These are phyloP conservation scores for Magnaporthiopsis poae DNA, from an alignment of 2,329 filamentous ascomycete species.

Conservation along the genomic window DNA sequence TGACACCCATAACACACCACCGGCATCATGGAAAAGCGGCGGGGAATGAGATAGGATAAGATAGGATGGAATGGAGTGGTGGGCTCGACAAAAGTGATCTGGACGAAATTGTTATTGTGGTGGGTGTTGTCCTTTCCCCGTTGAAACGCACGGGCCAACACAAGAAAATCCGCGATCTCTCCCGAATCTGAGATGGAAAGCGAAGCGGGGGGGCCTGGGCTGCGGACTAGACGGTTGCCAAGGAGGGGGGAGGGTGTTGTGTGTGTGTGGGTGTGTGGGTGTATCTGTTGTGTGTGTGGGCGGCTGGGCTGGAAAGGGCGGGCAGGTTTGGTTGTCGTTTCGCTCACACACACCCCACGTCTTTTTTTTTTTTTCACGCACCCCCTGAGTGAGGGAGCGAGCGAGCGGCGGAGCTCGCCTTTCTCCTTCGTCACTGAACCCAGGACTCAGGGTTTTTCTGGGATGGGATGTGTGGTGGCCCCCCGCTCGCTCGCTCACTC, in stretches of 20 bases:
- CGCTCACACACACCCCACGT: neutral
- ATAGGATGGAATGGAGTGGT: too few relatives aligned
- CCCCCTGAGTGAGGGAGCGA: too few relatives aligned
- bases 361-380: neutral
- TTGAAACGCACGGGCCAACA: neutral
- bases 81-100: neutral
- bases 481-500: too few relatives aligned
- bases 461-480: too few relatives aligned
- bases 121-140: neutral
- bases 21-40: too few relatives aligned
- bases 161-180: neutral
- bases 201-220: neutral
- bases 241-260: neutral
- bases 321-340: neutral
- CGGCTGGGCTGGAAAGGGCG: too few relatives aligned
- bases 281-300: neutral
- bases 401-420: neutral
- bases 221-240: neutral
- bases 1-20: too few relatives aligned
- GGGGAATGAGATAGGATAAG: too few relatives aligned
- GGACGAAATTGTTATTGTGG: neutral
- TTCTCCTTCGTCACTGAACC: neutral
- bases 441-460: too few relatives aligned
- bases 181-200: neutral
- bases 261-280: neutral